Percentiles rank a stretch among this genome's conserved stretches.
phyloP scores from a whole-genome alignment of 1,139 yeast species.

The Neolecta irregularis region DNA sequence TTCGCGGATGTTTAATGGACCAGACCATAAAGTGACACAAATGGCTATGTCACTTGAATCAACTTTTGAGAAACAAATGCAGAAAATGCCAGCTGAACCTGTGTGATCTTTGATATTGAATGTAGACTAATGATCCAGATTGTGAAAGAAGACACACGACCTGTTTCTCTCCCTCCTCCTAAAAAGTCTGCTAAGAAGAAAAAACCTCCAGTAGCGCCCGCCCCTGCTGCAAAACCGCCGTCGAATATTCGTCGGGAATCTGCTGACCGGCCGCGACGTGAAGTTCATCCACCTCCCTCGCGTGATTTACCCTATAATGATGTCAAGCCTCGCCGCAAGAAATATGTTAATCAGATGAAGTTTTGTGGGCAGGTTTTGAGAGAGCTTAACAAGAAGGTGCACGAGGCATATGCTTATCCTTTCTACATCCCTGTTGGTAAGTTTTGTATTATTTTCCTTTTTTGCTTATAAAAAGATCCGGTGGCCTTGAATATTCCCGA shows the following conservation, averaged over 20 bases:
- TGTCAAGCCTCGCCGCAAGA: constrained; percentile 79
- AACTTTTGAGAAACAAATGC: constrained; percentile 83
- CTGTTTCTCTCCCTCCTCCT: constrained; percentile 31
- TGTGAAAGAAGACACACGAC: too few species aligned
- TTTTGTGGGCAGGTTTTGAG: constrained; percentile 71
- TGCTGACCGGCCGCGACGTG: constrained; percentile 79
- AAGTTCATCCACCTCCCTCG: constrained; percentile 90
- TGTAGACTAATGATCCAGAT: too few species aligned
- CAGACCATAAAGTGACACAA: constrained; percentile 62
- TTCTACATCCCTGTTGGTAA: constrained; percentile 63
- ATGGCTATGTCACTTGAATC: constrained; percentile 87
- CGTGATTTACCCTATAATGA: constrained; percentile 79
- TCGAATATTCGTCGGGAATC: constrained; percentile 50
- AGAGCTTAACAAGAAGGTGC: constrained; percentile 70
- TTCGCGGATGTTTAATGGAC: constrained; percentile 76
- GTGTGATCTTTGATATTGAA: too few species aligned
- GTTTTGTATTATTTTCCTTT: background rate
- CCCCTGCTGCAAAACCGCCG: constrained; percentile 23
- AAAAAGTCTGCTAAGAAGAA: constrained; percentile 21
- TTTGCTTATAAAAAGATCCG: constrained; percentile 38
- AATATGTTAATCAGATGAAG: constrained; percentile 75
- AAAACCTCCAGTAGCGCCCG: constrained; percentile 16
- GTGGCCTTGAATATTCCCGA: constrained; percentile 86
- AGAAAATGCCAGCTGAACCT: constrained; percentile 83
- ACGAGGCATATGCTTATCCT: constrained; percentile 73